Percentiles rank a stretch among this genome's conserved stretches.
These are phyloP conservation scores for Beverwykella pulmonaria DNA, from an alignment of 495 filamentous ascomycete species.

Conservation along the genomic window DNA sequence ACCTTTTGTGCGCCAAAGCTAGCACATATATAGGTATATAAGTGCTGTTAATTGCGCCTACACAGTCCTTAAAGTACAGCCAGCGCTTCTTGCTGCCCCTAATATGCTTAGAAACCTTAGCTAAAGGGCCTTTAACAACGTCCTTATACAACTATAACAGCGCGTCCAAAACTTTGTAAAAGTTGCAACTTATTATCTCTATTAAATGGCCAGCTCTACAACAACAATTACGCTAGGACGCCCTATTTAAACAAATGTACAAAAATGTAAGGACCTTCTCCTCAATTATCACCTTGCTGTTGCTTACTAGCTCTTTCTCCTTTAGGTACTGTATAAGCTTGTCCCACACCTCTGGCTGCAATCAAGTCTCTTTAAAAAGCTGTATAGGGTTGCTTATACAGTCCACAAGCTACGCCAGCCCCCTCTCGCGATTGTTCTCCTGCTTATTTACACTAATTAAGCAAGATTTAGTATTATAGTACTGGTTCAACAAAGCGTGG, in stretches of 20 bases:
- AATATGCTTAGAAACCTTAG: neutral
- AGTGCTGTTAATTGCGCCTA: neutral
- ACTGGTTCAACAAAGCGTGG: too few species aligned
- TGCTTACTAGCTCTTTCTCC: neutral
- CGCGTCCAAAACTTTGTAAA: neutral
- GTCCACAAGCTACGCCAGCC: too few species aligned
- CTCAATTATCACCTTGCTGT: neutral
- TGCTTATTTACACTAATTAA: too few species aligned
- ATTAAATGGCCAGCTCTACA: neutral
- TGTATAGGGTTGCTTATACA: too few species aligned
- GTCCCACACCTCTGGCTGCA: too few species aligned
- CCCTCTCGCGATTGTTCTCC: too few species aligned
- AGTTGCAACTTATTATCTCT: neutral
- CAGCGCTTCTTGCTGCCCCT: neutral
- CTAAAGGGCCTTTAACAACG: neutral
- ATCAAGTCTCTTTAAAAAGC: too few species aligned
- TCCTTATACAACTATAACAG: neutral
- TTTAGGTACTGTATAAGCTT: too few species aligned
- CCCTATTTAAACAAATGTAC: neutral
- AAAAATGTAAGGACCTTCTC: neutral
- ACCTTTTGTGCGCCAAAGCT: neutral
- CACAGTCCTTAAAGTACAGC: slow-evolving; percentile 1
- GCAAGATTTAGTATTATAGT: too few species aligned
- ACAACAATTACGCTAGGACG: neutral
- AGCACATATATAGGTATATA: neutral